Conservation (phyloP, 768 basidiomycete species). For the Boletus sp. region DNA sequence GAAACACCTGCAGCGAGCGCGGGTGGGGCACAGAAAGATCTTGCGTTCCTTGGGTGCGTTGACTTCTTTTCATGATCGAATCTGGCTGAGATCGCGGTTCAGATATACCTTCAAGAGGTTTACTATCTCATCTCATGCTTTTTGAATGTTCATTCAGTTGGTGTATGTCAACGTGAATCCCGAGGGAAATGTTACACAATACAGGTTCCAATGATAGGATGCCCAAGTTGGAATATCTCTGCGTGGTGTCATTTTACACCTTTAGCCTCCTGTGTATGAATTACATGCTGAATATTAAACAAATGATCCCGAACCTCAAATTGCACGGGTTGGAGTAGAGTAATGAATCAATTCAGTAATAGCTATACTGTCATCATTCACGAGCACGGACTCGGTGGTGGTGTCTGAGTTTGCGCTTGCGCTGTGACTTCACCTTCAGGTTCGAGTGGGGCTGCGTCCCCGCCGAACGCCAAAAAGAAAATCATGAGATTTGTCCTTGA, state of each 20-base stretch:
- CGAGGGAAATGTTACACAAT: neutral
- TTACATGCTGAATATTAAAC: neutral
- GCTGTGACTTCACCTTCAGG: neutral
- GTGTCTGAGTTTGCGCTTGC: neutral
- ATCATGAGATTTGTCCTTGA: too few relatives aligned
- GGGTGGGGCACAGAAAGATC: slow-evolving; percentile 48
- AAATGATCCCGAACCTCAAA: neutral
- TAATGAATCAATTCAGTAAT: neutral
- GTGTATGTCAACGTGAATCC: neutral
- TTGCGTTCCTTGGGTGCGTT: slow-evolving; percentile 64
- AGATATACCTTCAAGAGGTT: slow-evolving; percentile 84
- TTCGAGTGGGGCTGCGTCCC: neutral
- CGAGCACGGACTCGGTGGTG: neutral
- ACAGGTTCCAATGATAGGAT: neutral
- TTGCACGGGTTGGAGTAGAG: neutral
- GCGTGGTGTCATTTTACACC: neutral
- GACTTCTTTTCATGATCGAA: neutral
- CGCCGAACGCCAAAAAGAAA: neutral
- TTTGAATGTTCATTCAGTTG: slow-evolving; percentile 27
- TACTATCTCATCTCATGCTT: slow-evolving; percentile 56
- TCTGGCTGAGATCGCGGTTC: slow-evolving; percentile 5
- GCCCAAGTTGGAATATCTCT: neutral
- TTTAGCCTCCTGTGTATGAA: neutral
- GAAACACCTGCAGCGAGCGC: slow-evolving; percentile 38
- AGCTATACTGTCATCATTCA: neutral